Base-by-base conservation (phyloP, 495 filamentous ascomycete genomes). In the Daldinia decipiens region DNA sequence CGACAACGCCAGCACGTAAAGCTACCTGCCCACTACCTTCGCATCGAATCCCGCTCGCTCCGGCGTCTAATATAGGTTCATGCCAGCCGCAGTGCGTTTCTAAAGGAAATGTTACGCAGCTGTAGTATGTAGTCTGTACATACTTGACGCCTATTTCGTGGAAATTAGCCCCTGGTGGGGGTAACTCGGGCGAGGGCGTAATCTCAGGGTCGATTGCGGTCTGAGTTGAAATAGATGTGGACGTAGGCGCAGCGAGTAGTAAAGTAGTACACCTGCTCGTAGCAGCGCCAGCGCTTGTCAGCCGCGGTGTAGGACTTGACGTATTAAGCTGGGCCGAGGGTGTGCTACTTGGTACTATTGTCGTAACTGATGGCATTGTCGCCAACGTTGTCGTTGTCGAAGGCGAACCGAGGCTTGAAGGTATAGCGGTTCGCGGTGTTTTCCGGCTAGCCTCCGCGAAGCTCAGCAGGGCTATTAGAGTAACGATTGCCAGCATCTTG, bases 1-100 rank as follows among this genome's bases (percentile, higher is more conserved):
- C 74, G 0, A 67, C 68, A 39, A 74, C 40, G 5, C 64, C 65
- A 5, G 68, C 71, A 27, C 60, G 53, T 15, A 63, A 15, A 32
- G 69, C 67, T 32, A 52, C 40, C 24, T 29, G 52, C 4, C 62
- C 70, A 17, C 59, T 24, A 2, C 71, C 59, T 9, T 67, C 62
- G 36, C 57, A 56, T 32, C 53, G 43, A 1, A 58, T 17, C 45
- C 70, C 53, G 0, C 50, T 68, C 5, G 60, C 58, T 4, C 74
- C 71, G 9, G 74, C 76, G 50, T 81, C 75, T 9, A 83, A 51
- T 19, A 85, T 78, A 4, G 80, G 82, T 59, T 79, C 74, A 63
- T 83, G 82, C 77, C 76, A 79, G 1, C 83, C 82, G 67, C 83
- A 85, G 56, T 80, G 77, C 34, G 76, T 73, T 29, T 78, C 68